Evolutionary conservation across 78 protist genomes (phyloP), one percentile per base, ranked within the genome.

Genomic region (Cyanophora paradoxa): DNA sequence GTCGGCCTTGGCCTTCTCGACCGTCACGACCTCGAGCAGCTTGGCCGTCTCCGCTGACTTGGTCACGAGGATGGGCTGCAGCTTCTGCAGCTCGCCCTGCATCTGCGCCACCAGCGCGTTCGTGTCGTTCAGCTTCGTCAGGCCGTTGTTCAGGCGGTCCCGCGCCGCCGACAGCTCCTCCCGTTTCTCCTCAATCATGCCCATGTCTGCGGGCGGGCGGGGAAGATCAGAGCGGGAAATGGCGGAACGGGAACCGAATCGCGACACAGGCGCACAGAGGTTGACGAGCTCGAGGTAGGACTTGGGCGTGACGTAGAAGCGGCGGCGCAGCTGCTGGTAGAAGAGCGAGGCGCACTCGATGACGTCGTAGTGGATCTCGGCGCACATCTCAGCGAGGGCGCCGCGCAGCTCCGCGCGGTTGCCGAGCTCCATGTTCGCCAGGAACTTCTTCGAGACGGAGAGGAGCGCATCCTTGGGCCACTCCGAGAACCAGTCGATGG

Each of bases 381-480:
- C 30, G 64, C 74, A 87, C 73, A 39, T 46, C 56, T 14, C 22
- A 0, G 67, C 19, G 8, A 77, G 0, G 10, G 24, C 11, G 34
- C 14, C 11, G 57, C 33, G 39, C 31, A 6, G 2, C 10, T 13
- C 19, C 26, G 44, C 78, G 0, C 37, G 28, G 50, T 44, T 63
- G 24, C 66, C 57, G 7, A 41, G 24, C 37, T 50, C 64, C 33
- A 24, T 20, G 16, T 17, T 22, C 50, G 10, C 54, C 30, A 80
- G n/a, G 30, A 72, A 68, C 19, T 54, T 58, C 13, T 63, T 4
- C 63, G 85, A 73, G 6, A 80, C 85, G 19, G 77, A 42, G 28
- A 61, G 71, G 1, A 82, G 78, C 26, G 86, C 86, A 1, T 71
- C 85, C 4, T 30, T 0, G 13, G 94, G 85, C 94, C 94, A 90